Base-by-base conservation (phyloP, 495 filamentous ascomycete genomes). In the Hyaloscypha variabilis region DNA sequence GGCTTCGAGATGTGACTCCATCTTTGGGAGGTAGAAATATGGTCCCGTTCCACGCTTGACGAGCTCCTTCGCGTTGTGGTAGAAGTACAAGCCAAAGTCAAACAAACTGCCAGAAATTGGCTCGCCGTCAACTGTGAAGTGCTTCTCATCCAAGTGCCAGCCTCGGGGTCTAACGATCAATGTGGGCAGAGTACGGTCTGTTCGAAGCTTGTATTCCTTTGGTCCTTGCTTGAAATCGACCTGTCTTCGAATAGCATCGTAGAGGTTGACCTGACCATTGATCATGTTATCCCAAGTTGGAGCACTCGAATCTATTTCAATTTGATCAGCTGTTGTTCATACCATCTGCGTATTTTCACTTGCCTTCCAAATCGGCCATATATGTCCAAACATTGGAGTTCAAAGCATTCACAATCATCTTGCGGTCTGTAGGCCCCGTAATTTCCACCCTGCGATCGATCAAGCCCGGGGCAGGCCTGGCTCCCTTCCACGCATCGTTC, bases 241-340 rank as follows among this genome's bases (percentile, higher is more conserved):
- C 79, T 97, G 91, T 63, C 88, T 88, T 65, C 95, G 93, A 71
- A 97, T 91, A 62, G 96, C 96, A 73, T 99, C 95, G 81, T 98
- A 97, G 64, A 99, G 83, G 82, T 99, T 99, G 60, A 97, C 88
- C 82, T 99, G 95, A 60, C 95, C 95, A 75, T 95, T 95, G 80
- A 97, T 87, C 94, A 99, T 97, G 83, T 98, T 99, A 56, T 97
- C 93, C 95, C 95, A 99, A 26, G 95, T 98, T 31, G 95, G 95
- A 26, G 96, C 95, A 76, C 86, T 97, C 4, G 95, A 98, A 76
- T 99, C 95, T 97, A 68, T 42, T n/a, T 23, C 52, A 46, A 17
- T 24, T 26, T 65, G 51, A 39, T 62, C 30, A 66, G 36, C 24
- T 50, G 28, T n/a, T 58, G 36, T 46, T 56, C 51, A 62, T 23